Evolutionary conservation across 2,329 filamentous ascomycete species (phyloP).

Genomic region (Graphilbum sp.): DNA sequence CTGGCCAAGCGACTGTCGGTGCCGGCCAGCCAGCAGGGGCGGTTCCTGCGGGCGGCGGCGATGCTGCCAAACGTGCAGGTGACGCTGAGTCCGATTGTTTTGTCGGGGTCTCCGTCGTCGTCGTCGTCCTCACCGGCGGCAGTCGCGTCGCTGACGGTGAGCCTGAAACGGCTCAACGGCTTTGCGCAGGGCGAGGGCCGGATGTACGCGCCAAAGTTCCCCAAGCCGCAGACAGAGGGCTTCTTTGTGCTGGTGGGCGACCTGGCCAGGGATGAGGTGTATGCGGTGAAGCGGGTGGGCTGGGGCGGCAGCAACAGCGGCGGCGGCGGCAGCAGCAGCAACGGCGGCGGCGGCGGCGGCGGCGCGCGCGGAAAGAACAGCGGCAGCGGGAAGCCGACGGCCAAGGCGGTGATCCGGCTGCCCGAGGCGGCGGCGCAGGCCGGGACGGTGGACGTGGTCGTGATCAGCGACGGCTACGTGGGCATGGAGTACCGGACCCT

Average conservation of each 20-base stretch:
- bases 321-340: conserved; percentile 9
- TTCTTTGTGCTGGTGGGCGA: conserved; percentile 75
- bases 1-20: conserved; percentile 37
- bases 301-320: conserved; percentile 32
- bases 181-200: conserved; percentile 48
- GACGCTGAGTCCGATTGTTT: conserved; percentile 5
- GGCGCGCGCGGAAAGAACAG: not conserved
- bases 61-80: conserved; percentile 56
- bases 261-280: conserved; percentile 51
- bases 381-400: conserved; percentile 25
- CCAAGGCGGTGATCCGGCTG: conserved; percentile 43
- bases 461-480: conserved; percentile 78
- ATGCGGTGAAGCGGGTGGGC: conserved; percentile 72
- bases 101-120: conserved; percentile 20
- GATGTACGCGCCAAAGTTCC: conserved; percentile 78
- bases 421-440: conserved; percentile 30
- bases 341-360: not conserved
- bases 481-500: conserved; percentile 42
- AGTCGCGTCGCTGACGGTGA: conserved; percentile 42
- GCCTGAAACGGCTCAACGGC: conserved; percentile 50
- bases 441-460: conserved; percentile 53
- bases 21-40: conserved; percentile 22
- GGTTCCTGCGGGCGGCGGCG: conserved; percentile 42
- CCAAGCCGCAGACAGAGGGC: conserved; percentile 86
- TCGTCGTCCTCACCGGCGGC: conserved; percentile 41